These are phyloP conservation scores for Hyphodiscus sp. DNA, from an alignment of 2,329 filamentous ascomycete species.

Conservation along the genomic window DNA sequence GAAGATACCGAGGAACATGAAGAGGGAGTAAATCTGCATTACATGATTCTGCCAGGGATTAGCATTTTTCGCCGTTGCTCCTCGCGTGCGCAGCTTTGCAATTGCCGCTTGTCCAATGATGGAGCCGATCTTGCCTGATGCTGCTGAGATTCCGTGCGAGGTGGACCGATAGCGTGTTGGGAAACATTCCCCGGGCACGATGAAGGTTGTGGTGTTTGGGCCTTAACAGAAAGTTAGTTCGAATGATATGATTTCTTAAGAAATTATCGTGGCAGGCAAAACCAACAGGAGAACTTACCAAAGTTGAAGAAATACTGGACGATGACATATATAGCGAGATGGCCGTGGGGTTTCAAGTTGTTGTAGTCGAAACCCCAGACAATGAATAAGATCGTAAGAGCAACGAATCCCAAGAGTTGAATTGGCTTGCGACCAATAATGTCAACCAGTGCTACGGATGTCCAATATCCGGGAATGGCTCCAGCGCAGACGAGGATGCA, in stretches of 20 bases:
- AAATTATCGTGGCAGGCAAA: slow-evolving; percentile 48
- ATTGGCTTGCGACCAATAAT: slow-evolving; percentile 75
- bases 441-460: slow-evolving; percentile 67
- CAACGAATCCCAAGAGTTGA: slow-evolving; percentile 56
- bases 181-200: slow-evolving; percentile 33
- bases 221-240: no score
- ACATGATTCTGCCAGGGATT: slow-evolving; percentile 60
- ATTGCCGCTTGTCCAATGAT: slow-evolving; percentile 44
- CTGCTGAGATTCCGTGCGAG: slow-evolving; percentile 31
- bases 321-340: slow-evolving; percentile 55
- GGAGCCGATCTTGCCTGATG: slow-evolving; percentile 30
- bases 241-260: no score
- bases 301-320: no score
- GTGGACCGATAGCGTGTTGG: slow-evolving; percentile 31
- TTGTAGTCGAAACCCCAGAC: slow-evolving; percentile 56
- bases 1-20: slow-evolving; percentile 68
- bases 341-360: slow-evolving; percentile 36
- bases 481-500: slow-evolving; percentile 73
- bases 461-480: slow-evolving; percentile 76
- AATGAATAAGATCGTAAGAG: slow-evolving; percentile 56
- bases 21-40: slow-evolving; percentile 70
- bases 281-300: slow-evolving; percentile 29
- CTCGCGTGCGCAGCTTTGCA: slow-evolving; percentile 43
- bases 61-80: slow-evolving; percentile 23
- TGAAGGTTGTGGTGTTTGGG: slow-evolving; percentile 33